These are phyloP conservation scores for Aspergillus coremiiformis DNA, from an alignment of 495 filamentous ascomycete species.

Conservation along the genomic window DNA sequence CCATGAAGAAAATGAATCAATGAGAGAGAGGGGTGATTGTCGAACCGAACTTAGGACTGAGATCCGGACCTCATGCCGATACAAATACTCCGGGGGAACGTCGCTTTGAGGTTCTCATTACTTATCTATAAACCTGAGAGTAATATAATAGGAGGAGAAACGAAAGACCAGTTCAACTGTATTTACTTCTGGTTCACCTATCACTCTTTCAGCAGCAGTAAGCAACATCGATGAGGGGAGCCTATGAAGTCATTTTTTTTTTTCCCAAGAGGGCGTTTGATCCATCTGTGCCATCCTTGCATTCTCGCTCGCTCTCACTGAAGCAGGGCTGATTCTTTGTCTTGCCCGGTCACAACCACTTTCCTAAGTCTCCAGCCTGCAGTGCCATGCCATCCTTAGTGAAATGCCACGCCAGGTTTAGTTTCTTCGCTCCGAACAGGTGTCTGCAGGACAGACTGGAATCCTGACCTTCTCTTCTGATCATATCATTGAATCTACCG, in stretches of 20 bases:
- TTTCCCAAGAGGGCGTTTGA: background rate
- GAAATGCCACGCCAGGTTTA: background rate
- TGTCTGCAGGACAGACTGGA: background rate
- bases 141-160: background rate
- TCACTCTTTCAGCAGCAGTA: background rate
- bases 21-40: no score
- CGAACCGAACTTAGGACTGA: no score
- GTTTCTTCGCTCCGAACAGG: background rate
- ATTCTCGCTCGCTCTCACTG: background rate
- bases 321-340: background rate
- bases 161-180: background rate
- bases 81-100: background rate
- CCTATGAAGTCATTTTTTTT: no score
- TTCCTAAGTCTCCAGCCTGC: no score
- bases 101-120: background rate
- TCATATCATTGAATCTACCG: background rate
- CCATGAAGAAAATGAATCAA: background rate
- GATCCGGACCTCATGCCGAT: background rate
- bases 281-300: background rate
- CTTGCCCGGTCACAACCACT: background rate
- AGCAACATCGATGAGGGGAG: background rate
- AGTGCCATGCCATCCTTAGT: no score
- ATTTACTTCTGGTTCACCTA: background rate
- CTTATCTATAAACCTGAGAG: no score
- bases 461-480: conserved; percentile 1